These are phyloP conservation scores for Thermothelomyces thermophilus DNA, from an alignment of 2,329 filamentous ascomycete species.

Conservation along the genomic window DNA sequence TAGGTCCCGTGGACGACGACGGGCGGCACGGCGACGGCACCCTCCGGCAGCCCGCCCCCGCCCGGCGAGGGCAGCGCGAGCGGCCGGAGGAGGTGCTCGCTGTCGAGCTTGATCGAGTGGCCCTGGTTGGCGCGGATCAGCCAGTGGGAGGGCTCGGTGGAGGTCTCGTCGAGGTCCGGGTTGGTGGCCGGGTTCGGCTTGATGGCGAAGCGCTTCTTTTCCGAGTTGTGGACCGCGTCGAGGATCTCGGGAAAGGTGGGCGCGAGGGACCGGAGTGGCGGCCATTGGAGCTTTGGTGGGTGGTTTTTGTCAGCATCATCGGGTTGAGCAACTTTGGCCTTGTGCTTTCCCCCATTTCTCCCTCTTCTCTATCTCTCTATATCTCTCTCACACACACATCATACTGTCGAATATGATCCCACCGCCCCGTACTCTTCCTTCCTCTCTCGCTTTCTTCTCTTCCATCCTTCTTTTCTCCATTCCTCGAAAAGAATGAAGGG, in stretches of 20 bases:
- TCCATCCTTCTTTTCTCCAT: too few relatives aligned
- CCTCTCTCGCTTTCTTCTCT: too few relatives aligned
- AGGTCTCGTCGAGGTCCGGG: constrained; percentile 36
- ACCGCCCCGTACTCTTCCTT: too few relatives aligned
- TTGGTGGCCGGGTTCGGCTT: constrained; percentile 48
- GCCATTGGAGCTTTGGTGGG: constrained; percentile 42
- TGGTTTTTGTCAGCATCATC: too few relatives aligned
- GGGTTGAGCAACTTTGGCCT: too few relatives aligned
- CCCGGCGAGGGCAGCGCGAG: constrained; percentile 50
- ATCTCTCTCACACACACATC: too few relatives aligned
- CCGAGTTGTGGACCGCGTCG: constrained; percentile 62
- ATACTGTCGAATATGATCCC: too few relatives aligned
- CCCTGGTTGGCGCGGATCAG: constrained; percentile 95
- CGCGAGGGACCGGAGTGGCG: constrained; percentile 58
- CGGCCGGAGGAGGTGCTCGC: constrained; percentile 62
- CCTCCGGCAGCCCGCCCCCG: constrained; percentile 12
- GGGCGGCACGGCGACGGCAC: constrained; percentile 42
- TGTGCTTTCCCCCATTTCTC: too few relatives aligned
- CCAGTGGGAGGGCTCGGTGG: constrained; percentile 56
- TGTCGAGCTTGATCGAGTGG: constrained; percentile 72
- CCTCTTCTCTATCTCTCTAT: not conserved
- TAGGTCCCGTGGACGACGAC: constrained; percentile 84
- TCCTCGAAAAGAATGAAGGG: too few relatives aligned
- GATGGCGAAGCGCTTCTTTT: constrained; percentile 87
- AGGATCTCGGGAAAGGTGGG: constrained; percentile 71